These are phyloP conservation scores for Ilex paraguariensis DNA, from an alignment of 305 asterid species.

Conservation along the genomic window DNA sequence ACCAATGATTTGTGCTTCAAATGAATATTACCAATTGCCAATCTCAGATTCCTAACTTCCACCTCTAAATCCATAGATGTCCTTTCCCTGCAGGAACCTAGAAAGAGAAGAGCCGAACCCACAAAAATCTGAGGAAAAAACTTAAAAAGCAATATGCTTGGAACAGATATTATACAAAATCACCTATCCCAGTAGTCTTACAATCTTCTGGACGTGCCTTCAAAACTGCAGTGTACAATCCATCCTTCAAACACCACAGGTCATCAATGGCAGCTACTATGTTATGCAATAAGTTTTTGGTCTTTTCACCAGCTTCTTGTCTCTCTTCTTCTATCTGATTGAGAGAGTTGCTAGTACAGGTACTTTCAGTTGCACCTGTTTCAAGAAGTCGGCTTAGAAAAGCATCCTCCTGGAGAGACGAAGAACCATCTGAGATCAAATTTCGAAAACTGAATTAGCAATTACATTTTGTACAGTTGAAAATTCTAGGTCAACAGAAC, in stretches of 20 bases:
- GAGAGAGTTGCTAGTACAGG: constrained; percentile 39
- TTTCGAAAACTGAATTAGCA: constrained; percentile 22
- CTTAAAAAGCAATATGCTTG: neutral
- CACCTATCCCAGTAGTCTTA: constrained; percentile 24
- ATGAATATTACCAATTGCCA: constrained; percentile 55
- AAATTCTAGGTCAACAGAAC: too few relatives aligned
- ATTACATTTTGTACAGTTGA: constrained; percentile 5
- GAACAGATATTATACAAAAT: constrained; percentile 11
- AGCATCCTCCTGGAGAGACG: constrained; percentile 47
- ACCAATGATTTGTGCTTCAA: constrained; percentile 71
- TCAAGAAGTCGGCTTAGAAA: constrained; percentile 66
- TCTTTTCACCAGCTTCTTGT: constrained; percentile 36
- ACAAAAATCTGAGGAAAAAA: constrained; percentile 8
- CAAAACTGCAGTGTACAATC: constrained; percentile 37
- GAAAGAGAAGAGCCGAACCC: constrained; percentile 13
- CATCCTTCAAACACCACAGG: constrained; percentile 52
- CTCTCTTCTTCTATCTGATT: constrained; percentile 34
- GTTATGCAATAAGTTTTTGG: constrained; percentile 36
- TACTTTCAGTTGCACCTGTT: constrained; percentile 77
- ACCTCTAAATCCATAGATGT: constrained; percentile 46
- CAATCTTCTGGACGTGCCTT: constrained; percentile 54
- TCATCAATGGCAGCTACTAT: constrained; percentile 49
- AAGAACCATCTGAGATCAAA: constrained; percentile 47
- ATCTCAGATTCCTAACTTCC: constrained; percentile 60
- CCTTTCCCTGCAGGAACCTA: constrained; percentile 56